Conservation (phyloP, 768 basidiomycete genomes). For the Collybia nuda region DNA sequence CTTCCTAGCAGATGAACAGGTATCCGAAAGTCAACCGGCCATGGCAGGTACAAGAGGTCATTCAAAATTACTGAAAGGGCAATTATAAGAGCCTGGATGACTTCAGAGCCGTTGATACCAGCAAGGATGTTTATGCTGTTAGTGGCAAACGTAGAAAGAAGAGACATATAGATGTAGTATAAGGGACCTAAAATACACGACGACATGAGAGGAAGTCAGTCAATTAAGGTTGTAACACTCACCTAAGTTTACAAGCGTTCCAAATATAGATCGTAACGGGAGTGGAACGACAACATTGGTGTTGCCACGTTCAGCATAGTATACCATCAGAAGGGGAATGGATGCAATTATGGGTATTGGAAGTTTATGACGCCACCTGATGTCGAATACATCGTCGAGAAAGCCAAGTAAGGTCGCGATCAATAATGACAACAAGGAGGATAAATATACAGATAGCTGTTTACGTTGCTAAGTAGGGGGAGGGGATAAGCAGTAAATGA, state of each 20-base stretch:
- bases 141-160: slow-evolving; percentile 94
- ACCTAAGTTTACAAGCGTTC: slow-evolving; percentile 88
- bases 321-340: slow-evolving; percentile 93
- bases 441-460: slow-evolving; percentile 89
- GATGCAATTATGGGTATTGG: slow-evolving; percentile 96
- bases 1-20: slow-evolving; percentile 70
- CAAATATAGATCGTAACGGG: slow-evolving; percentile 71
- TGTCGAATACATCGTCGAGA: slow-evolving; percentile 96
- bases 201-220: slow-evolving; percentile 1
- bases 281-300: slow-evolving; percentile 92
- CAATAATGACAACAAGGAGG: slow-evolving; percentile 87
- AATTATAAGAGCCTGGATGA: slow-evolving; percentile 90
- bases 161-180: slow-evolving; percentile 95
- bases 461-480: not conserved
- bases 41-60: slow-evolving; percentile 92
- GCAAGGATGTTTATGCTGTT: slow-evolving; percentile 99
- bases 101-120: slow-evolving; percentile 96
- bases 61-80: slow-evolving; percentile 88
- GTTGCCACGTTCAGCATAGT: slow-evolving; percentile 91
- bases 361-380: slow-evolving; percentile 96
- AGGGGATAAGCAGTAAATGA: not conserved
- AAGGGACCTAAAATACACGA: slow-evolving; percentile 63
- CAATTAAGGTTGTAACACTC: slow-evolving; percentile 17
- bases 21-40: slow-evolving; percentile 73
- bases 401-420: slow-evolving; percentile 95